A percentile compares a stretch with the other conserved stretches of the same genome.
Conservation (phyloP, 2,329 filamentous ascomycete genomes). For the Apiospora malaysiana region DNA sequence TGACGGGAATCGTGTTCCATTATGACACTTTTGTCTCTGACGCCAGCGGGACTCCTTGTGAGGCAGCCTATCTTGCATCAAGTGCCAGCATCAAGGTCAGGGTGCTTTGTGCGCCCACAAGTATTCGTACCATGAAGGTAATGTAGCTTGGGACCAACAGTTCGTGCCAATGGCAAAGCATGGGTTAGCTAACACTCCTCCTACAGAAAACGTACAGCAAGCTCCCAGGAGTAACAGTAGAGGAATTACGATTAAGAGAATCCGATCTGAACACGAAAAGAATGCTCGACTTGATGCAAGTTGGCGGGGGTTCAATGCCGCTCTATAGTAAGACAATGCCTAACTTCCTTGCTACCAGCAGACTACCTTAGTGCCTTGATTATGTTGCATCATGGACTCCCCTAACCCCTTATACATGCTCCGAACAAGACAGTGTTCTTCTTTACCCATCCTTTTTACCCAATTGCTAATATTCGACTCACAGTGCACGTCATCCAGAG, state of each 20-base stretch:
- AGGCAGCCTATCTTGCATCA: slow-evolving; percentile 62
- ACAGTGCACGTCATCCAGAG: slow-evolving; percentile 57
- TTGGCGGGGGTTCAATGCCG: slow-evolving; percentile 50
- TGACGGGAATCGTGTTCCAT: slow-evolving; percentile 69
- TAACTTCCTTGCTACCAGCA: neutral
- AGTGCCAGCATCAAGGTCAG: slow-evolving; percentile 49
- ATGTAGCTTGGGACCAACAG: neutral
- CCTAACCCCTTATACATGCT: neutral
- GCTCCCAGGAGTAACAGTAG: slow-evolving; percentile 52
- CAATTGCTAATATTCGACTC: neutral
- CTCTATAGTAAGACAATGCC: slow-evolving; percentile 50
- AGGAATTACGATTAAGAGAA: slow-evolving; percentile 56
- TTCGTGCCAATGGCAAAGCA: neutral
- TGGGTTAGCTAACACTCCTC: slow-evolving; percentile 12
- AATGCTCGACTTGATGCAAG: slow-evolving; percentile 59
- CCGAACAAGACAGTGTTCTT: neutral
- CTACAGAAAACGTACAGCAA: slow-evolving; percentile 46
- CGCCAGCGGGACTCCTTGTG: slow-evolving; percentile 57
- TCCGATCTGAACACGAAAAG: slow-evolving; percentile 53
- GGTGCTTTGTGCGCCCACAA: slow-evolving; percentile 55
- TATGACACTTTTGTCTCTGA: slow-evolving; percentile 64
- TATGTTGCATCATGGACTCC: neutral
- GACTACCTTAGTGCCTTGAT: neutral
- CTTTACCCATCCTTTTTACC: neutral
- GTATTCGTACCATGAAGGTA: slow-evolving; percentile 46